These are phyloP conservation scores for Moricandia arvensis DNA, from an alignment of 345 rosid genomes.

Conservation along the genomic window DNA sequence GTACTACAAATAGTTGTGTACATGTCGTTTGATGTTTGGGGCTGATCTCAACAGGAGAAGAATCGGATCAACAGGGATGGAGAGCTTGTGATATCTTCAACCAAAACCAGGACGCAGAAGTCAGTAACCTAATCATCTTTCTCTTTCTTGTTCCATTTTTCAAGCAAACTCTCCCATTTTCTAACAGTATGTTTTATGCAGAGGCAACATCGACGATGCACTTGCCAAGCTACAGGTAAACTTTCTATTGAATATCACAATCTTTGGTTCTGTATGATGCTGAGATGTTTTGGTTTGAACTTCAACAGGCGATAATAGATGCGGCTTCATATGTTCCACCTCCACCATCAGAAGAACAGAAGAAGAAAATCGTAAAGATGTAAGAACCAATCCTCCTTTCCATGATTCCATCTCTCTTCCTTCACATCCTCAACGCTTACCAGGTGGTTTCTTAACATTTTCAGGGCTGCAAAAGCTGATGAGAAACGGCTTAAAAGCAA, in stretches of 20 bases:
- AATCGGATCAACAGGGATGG: slow-evolving; percentile 97
- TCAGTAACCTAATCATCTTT: slow-evolving; percentile 29
- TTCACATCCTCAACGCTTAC: background rate
- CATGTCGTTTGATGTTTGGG: background rate
- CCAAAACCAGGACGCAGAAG: slow-evolving; percentile 93
- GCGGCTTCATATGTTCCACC: slow-evolving; percentile 95
- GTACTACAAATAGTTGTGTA: background rate
- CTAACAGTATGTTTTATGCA: slow-evolving; percentile 38
- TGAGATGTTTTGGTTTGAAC: background rate
- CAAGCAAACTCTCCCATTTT: background rate
- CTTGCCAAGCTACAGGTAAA: slow-evolving; percentile 80
- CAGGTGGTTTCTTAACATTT: background rate
- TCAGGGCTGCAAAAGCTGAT: slow-evolving; percentile 87
- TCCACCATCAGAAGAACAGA: slow-evolving; percentile 97
- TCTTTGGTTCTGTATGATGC: background rate
- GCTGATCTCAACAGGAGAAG: slow-evolving; percentile 68
- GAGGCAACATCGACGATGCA: slow-evolving; percentile 95
- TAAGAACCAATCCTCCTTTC: slow-evolving; percentile 34
- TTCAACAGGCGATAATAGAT: slow-evolving; percentile 73
- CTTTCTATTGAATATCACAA: background rate
- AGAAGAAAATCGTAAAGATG: slow-evolving; percentile 85
- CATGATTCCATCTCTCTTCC: background rate
- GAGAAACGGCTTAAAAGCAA: slow-evolving; percentile 75
- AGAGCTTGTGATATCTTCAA: slow-evolving; percentile 90
- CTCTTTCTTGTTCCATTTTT: background rate